Evolutionary conservation across 192 early-diverging fungal species (phyloP), one percentile per base, ranked within the genome.

Genomic region (Mortierella antarctica): DNA sequence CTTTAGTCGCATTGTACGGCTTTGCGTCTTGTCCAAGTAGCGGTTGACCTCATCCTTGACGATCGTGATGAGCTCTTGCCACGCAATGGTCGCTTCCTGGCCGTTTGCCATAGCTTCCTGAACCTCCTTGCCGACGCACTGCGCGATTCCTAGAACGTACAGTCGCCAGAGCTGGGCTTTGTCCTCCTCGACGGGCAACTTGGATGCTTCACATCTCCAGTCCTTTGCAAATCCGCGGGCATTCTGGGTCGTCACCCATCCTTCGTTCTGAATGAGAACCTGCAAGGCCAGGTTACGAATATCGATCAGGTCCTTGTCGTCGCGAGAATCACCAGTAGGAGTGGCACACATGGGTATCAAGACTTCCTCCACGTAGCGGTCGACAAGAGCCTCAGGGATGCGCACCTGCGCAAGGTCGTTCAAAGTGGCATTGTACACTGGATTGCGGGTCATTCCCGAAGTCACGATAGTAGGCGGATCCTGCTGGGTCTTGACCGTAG

Each of bases 301-400:
- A 40, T 80, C 69, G 13, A 68, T 18, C 53, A 80, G 41, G 51
- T 80, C 65, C 8, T 67, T 31, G 18, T 80, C 70, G 0, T 21
- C 60, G 12, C n/a, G 54, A 11, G 52, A 55, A 3, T 68, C 64
- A 9, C 53, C 70, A 3, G 21, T 44, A 18, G 64, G 77, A 7
- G 31, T 47, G 17, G 18, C 59, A 39, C n/a, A 60, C 64, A 80
- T 65, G 17, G 77, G 77, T 7, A 68, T 23, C 41, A 80, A 18
- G 8, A 71, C 46, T 12, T 72, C 65, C 3, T 72, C 70, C 21
- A 80, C 60, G 47, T 80, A 80, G 12, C 77, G 77, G 21, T 63
- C 21, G 54, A 72, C 42, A 31, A 67, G 31, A 6, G 20, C 40
- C 12, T 64, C 54, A 44, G 77, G 77, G 14, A 80, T 18, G 0